These are phyloP conservation scores for Crotalaria pallida DNA, from an alignment of 306 rosid genomes.

Conservation along the genomic window DNA sequence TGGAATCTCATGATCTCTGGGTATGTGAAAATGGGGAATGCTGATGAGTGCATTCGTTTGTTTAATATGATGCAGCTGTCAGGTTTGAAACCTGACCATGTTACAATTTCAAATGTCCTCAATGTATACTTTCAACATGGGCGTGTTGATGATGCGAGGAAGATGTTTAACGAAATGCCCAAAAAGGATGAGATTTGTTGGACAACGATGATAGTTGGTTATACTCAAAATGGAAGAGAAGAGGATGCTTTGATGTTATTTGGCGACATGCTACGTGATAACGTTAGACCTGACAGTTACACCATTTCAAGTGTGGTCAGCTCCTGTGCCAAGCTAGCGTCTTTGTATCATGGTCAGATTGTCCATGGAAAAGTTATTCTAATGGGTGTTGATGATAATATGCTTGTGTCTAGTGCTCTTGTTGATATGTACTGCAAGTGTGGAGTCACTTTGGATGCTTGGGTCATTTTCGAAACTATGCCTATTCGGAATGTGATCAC, in stretches of 20 bases:
- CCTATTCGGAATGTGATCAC: constrained; percentile 28
- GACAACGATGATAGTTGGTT: constrained; percentile 52
- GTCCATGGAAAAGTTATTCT: constrained; percentile 40
- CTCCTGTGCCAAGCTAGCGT: constrained; percentile 50
- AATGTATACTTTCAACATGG: constrained; percentile 36
- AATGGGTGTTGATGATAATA: constrained; percentile 33
- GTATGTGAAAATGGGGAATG: constrained; percentile 37
- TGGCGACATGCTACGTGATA: constrained; percentile 37
- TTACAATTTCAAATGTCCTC: constrained; percentile 40
- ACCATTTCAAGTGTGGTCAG: constrained; percentile 42
- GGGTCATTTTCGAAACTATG: constrained; percentile 35
- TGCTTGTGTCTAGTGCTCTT: constrained; percentile 45
- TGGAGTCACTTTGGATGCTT: constrained; percentile 48
- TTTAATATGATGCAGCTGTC: constrained; percentile 35
- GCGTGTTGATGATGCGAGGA: constrained; percentile 32
- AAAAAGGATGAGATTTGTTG: constrained; percentile 44
- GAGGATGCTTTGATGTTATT: constrained; percentile 43
- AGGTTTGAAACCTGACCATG: constrained; percentile 39
- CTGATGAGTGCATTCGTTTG: constrained; percentile 35
- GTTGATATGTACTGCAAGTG: constrained; percentile 54
- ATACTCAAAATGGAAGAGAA: constrained; percentile 38
- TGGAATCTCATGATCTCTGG: constrained; percentile 45
- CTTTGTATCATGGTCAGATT: constrained; percentile 37
- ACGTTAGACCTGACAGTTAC: constrained; percentile 39
- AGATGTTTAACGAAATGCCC: constrained; percentile 21